Evolutionary conservation across 805 yeast species (phyloP), one percentile per base, ranked within the genome.

Genomic region (Saturnispora bothae): DNA sequence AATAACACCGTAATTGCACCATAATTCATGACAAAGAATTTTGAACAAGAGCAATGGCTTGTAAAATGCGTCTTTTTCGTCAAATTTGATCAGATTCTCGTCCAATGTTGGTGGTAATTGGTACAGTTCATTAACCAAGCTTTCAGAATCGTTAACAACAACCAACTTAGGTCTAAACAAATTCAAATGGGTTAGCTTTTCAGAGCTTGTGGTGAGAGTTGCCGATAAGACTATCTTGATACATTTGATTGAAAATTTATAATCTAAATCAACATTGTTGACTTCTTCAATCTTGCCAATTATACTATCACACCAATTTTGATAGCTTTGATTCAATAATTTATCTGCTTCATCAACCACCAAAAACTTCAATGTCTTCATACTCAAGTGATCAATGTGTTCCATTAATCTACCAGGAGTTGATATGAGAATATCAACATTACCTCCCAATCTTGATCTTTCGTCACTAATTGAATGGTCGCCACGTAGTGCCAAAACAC

Each of bases 191-290:
- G 89, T 70, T 40, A 92, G 63, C 52, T 83, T 84, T 21, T 92
- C 95, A 0, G 96, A 83, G 55, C 88, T 94, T 2, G 96, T 79
- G 3, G 96, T 85, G 38, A 92, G 68, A 1, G 99, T 92, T 6
- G 99, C 98, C 35, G 94, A 79, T 52, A 92, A 85, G 3, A 92
- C 69, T 56, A 89, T 66, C 48, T 88, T 61, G 63, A 79, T 53
- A 59, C 76, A 57, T 34, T 56, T 57, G 28, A 63, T 39, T 9
- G 44, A 44, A 62, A 70, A 71, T 15, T 36, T 41, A 23, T 54
- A 47, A 16, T 64, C 56, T 3, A 62, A 49, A 17, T 40, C 56
- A 39, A 60, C 64, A 4, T 51, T 40, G 7, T 28, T 28, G 15
- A 7, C 12, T 4, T 26, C 13, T 15, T 57, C 64, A 16, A 67